phyloP scores from a whole-genome alignment of 2,329 filamentous ascomycete genomes.

The Talaromyces amestolkiae region DNA sequence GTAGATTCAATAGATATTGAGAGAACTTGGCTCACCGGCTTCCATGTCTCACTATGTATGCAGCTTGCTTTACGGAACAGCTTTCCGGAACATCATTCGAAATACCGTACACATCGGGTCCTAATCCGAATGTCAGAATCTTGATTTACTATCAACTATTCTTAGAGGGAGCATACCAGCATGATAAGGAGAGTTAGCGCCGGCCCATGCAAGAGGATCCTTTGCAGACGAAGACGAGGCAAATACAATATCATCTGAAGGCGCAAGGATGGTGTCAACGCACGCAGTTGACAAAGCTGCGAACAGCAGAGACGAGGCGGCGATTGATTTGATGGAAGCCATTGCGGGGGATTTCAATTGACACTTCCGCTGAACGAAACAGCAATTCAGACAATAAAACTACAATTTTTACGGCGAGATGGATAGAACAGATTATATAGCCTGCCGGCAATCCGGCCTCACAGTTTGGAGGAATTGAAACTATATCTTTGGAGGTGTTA shows the following conservation, averaged over 20 bases:
- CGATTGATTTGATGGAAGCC: slow-evolving; percentile 2
- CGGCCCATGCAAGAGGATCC: slow-evolving; percentile 50
- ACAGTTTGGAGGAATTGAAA: neutral
- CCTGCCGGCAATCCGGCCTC: neutral
- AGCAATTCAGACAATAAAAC: too few species aligned
- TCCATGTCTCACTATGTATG: slow-evolving; percentile 61
- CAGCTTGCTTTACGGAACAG: slow-evolving; percentile 60
- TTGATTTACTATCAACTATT: neutral
- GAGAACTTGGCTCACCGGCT: slow-evolving; percentile 48
- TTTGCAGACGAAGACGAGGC: slow-evolving; percentile 3
- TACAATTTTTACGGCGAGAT: neutral
- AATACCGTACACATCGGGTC: slow-evolving; percentile 57
- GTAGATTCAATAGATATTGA: too few species aligned
- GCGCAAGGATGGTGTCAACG: neutral
- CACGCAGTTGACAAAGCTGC: neutral
- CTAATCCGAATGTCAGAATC: slow-evolving; percentile 28
- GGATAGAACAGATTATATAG: neutral
- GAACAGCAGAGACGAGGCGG: neutral
- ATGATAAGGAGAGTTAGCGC: slow-evolving; percentile 56
- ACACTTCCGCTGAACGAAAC: neutral
- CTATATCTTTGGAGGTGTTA: neutral
- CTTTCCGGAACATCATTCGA: slow-evolving; percentile 54
- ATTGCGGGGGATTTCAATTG: neutral
- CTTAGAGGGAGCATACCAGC: slow-evolving; percentile 39
- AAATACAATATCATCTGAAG: neutral